These are phyloP conservation scores for Myriangium duriaei DNA, from an alignment of 2,329 filamentous ascomycete genomes.

Conservation along the genomic window DNA sequence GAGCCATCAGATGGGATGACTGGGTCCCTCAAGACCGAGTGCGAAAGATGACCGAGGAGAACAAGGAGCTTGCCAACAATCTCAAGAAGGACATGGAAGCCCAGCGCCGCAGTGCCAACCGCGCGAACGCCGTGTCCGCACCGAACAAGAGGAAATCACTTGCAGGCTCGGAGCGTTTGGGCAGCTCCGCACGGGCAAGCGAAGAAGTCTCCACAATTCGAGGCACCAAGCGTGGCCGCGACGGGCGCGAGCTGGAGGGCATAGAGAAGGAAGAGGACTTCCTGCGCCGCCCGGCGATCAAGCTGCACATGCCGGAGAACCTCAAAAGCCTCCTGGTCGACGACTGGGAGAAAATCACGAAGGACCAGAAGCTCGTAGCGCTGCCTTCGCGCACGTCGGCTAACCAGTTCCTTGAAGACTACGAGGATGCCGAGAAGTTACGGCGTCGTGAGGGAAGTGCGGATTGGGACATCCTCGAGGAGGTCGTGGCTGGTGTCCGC, in stretches of 20 bases:
- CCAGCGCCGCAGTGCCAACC: constrained; percentile 36
- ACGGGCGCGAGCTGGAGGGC: constrained; percentile 49
- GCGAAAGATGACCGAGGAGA: constrained; percentile 88
- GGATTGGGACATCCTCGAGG: constrained; percentile 75
- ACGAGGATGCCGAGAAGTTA: constrained; percentile 58
- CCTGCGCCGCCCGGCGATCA: constrained; percentile 70
- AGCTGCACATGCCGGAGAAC: constrained; percentile 73
- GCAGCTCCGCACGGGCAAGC: constrained; percentile 55
- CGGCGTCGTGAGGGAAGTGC: constrained; percentile 54
- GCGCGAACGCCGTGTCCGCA: constrained; percentile 29
- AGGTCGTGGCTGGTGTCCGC: constrained; percentile 72
- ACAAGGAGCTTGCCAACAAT: constrained; percentile 73
- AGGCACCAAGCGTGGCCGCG: constrained; percentile 58
- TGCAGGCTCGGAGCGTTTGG: constrained; percentile 40
- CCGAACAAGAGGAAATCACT: constrained; percentile 41
- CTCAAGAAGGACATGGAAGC: constrained; percentile 56
- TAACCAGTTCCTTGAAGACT: constrained; percentile 66
- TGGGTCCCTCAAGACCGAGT: constrained; percentile 92
- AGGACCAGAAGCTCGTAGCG: constrained; percentile 79
- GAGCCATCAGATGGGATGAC: constrained; percentile 95
- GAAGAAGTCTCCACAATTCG: constrained; percentile 58
- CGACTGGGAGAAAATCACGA: constrained; percentile 98
- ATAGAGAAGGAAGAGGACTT: constrained; percentile 87
- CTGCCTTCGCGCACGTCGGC: constrained; percentile 69
- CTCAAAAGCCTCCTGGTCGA: constrained; percentile 89